Conservation (phyloP, 345 rosid genomes). For the Boechera stricta region DNA sequence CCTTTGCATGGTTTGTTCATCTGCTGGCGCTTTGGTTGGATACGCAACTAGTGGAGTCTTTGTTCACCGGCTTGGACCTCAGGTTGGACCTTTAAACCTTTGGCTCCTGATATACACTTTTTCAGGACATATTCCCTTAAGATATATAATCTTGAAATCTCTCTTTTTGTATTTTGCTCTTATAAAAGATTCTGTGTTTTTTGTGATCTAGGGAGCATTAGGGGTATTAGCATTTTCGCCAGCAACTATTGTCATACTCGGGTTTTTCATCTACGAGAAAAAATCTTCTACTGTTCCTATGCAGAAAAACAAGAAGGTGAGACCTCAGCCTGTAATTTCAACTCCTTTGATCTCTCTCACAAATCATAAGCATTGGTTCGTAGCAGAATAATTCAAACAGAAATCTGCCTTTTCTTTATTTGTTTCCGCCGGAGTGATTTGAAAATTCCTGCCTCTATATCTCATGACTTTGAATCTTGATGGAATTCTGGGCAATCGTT, state of each 20-base stretch:
- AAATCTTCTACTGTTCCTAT: constrained; percentile 43
- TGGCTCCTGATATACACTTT: neutral
- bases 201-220: constrained; percentile 62
- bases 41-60: constrained; percentile 74
- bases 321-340: constrained; percentile 24
- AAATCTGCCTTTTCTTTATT: neutral
- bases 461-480: constrained; percentile 23
- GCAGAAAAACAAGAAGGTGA: constrained; percentile 58
- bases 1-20: constrained; percentile 78
- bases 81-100: constrained; percentile 47
- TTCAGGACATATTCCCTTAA: neutral
- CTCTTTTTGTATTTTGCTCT: neutral
- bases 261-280: constrained; percentile 68
- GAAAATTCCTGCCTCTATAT: neutral
- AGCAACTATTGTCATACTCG: constrained; percentile 56
- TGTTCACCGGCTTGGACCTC: constrained; percentile 74
- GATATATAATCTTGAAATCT: neutral
- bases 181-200: constrained; percentile 13
- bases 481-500: constrained; percentile 11
- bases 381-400: constrained; percentile 3
- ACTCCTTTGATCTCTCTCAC: constrained; percentile 11
- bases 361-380: neutral
- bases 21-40: constrained; percentile 78
- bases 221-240: constrained; percentile 68
- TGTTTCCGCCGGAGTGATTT: constrained; percentile 5